Base-by-base conservation (phyloP, 2,329 filamentous ascomycete genomes). In the Diaporthe sp. region DNA sequence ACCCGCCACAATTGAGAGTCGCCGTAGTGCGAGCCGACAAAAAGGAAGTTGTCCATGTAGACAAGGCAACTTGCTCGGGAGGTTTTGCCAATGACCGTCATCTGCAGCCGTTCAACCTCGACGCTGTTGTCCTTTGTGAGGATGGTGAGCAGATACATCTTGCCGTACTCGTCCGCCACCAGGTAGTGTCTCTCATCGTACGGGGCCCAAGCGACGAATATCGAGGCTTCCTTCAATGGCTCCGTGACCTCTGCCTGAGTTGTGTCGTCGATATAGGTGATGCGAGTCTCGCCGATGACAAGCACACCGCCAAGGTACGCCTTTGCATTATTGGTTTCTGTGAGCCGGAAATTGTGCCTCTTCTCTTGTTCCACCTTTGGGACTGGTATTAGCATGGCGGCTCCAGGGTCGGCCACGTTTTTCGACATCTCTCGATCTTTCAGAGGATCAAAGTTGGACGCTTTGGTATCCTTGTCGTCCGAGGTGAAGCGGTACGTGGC, bases 191-290 rank as follows among this genome's bases (percentile, higher is more conserved):
- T 92, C 32, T 92, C 91, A 79, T 98, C 94, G 69, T 97, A 92
- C 79, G 93, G 91, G 76, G 94, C 94, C 96, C 96, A 99, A 2
- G 95, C 92, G n/a, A 97, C 93, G 78, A 97, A 98, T 47, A 98
- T 92, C 3, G 93, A 95, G 0, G 95, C 90, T 73, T 96, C 92
- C 0, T 91, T 87, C 3, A 98, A 84, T 0, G 88, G 85, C 12
- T 92, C 88, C 25, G 92, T 90, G 17, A 95, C 88, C 17, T 88
- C 88, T 44, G 91, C 89, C 76, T 93, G 92, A 27, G 88, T 94
- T 44, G 93, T 88, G 75, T 95, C 94, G 79, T 98, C 94, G 74
- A 97, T 92, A 81, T 98, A 98, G 12, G 93, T 91, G 74, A 99
- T 89, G 2, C 92, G 92, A 0, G 94, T 97, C 83, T 96, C 94